phyloP scores from a whole-genome alignment of 1,284 basidiomycete species.

The Ganoderma leucocontextum region DNA sequence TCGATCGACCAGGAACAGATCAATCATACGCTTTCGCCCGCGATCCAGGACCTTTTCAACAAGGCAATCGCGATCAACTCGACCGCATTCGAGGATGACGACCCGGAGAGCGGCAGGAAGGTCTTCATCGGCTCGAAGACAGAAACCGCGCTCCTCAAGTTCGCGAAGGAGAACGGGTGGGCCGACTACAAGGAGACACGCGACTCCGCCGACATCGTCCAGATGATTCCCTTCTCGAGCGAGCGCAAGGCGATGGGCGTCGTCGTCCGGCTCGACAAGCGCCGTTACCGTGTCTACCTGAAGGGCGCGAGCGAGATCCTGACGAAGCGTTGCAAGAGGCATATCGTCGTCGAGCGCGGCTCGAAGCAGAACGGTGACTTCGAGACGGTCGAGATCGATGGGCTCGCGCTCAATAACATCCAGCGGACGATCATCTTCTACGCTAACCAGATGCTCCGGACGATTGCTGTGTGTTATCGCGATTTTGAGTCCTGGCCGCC shows the following conservation, averaged over 20 bases:
- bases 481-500: constrained; percentile 94
- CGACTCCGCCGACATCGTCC: constrained; percentile 74
- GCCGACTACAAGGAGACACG: constrained; percentile 76
- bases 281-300: constrained; percentile 78
- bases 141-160: constrained; percentile 91
- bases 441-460: constrained; percentile 93
- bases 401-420: constrained; percentile 80
- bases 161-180: constrained; percentile 92
- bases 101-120: constrained; percentile 68
- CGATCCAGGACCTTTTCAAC: constrained; percentile 80
- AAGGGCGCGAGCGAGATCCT: constrained; percentile 97
- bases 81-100: constrained; percentile 91
- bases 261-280: constrained; percentile 66
- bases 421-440: constrained; percentile 94
- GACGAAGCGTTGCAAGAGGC: constrained; percentile 74
- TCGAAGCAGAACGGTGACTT: constrained; percentile 49
- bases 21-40: constrained; percentile 68
- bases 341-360: constrained; percentile 72
- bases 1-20: constrained; percentile 83
- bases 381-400: constrained; percentile 68
- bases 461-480: constrained; percentile 92
- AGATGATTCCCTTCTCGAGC: constrained; percentile 96
- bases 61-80: constrained; percentile 92
- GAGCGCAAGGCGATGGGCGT: constrained; percentile 97
- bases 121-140: constrained; percentile 96